Base-by-base conservation (phyloP, 2,329 filamentous ascomycete genomes). In the Stachybotrys chlorohalonatus region DNA sequence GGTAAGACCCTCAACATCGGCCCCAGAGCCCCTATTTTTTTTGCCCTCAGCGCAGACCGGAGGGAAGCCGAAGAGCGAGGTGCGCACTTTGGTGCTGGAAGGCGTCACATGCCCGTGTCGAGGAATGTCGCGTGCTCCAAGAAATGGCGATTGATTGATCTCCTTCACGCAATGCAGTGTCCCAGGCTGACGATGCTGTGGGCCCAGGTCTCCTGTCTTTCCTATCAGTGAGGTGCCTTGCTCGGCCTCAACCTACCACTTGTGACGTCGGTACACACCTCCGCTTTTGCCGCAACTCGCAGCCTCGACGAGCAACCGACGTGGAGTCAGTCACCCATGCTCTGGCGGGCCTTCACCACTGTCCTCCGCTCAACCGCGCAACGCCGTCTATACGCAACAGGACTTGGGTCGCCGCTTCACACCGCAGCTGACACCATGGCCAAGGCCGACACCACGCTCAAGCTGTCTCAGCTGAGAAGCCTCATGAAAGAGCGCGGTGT, bases 401-500 rank as follows among this genome's bases (percentile, higher is more conserved):
- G 13, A 49, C 53, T 49, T 56, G 59, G 31, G 46, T 48, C n/a
- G 16, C 54, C 47, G 48, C 55, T 45, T 54, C 55, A n/a, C 58
- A 55, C 24, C 58, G 57, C 63, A 54, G 52, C 57, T 47, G 52
- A 57, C 57, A 56, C 60, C n/a, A 71, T 70, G 67, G 59, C 60
- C 45, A 69, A 65, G 54, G 85, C 95, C 61, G 78, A 94, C 72
- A 96, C 92, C 42, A 84, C 85, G 54, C 78, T 83, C 58, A 87
- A 90, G 64, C 82, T 99, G 60, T 73, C 83, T 59, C 81, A 83
- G 72, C 80, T 99, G 65, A 83, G 94, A 67, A 78, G 85, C 69
- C 77, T 96, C 68, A 99, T 99, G 94, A 85, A 83, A 73, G 81
- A 92, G 71, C 81, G 87, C 66, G 86, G 90, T 60, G 80, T 99